These are phyloP conservation scores for Fusarium papillatum DNA, from an alignment of 2,329 filamentous ascomycete species.

Conservation along the genomic window DNA sequence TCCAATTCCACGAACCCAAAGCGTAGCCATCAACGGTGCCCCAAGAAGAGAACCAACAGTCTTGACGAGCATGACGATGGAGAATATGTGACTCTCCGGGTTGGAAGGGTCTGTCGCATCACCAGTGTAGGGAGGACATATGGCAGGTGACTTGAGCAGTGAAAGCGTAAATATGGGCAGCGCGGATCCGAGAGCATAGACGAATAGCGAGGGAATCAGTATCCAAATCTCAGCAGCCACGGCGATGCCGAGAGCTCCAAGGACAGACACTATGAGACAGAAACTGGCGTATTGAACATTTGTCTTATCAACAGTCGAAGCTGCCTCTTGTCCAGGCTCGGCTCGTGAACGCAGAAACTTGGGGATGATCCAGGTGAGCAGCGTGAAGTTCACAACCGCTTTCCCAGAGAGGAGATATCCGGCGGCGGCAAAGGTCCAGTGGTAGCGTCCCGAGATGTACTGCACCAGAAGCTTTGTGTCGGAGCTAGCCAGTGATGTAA, in stretches of 20 bases:
- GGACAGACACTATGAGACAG: constrained; percentile 37
- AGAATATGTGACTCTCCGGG: constrained; percentile 59
- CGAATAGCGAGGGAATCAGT: constrained; percentile 57
- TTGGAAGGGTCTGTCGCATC: constrained; percentile 27
- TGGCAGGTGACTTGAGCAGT: constrained; percentile 58
- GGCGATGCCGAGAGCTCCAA: constrained; percentile 59
- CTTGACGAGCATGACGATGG: constrained; percentile 65
- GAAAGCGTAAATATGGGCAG: constrained; percentile 64
- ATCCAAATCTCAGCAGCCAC: constrained; percentile 54
- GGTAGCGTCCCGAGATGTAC: constrained; percentile 64
- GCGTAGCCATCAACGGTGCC: constrained; percentile 59
- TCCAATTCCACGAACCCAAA: constrained; percentile 61
- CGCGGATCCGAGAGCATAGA: constrained; percentile 63
- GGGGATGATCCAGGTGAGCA: constrained; percentile 59
- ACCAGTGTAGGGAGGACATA: constrained; percentile 39
- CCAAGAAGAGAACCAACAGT: constrained; percentile 62
- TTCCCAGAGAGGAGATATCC: constrained; percentile 64
- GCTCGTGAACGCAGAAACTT: constrained; percentile 45
- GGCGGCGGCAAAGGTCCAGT: constrained; percentile 60
- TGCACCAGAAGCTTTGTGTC: constrained; percentile 65
- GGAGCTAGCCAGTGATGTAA: constrained; percentile 63
- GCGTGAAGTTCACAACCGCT: constrained; percentile 61
- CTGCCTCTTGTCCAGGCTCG: neutral
- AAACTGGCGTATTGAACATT: constrained; percentile 35
- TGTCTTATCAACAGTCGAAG: constrained; percentile 17